Evolutionary conservation across 2,329 filamentous ascomycete species (phyloP).

Genomic region (Zopfia rhizophila): DNA sequence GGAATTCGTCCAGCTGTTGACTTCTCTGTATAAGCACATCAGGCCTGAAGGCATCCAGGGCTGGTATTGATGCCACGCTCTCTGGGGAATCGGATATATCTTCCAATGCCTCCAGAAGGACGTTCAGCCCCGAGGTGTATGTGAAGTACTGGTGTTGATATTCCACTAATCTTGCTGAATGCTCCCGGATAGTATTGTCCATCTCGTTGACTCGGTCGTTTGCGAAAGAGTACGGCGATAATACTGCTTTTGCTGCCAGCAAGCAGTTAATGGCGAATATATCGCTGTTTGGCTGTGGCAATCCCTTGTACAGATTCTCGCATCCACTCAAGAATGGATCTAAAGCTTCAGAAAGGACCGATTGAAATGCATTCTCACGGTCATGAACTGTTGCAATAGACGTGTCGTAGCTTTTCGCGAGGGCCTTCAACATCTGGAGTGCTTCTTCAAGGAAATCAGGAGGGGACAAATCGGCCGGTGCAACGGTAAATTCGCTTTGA

Average conservation of each 20-base stretch:
- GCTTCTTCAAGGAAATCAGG: conserved; percentile 85
- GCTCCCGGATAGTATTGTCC: conserved; percentile 64
- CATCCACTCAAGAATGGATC: conserved; percentile 87
- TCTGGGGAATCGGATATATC: conserved; percentile 54
- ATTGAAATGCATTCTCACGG: conserved; percentile 75
- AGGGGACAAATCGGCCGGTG: conserved; percentile 77
- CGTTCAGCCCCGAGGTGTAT: conserved; percentile 76
- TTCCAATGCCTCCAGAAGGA: conserved; percentile 69
- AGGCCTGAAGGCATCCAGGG: conserved; percentile 68
- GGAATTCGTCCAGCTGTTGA: conserved; percentile 85
- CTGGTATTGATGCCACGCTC: conserved; percentile 66
- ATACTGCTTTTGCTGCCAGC: conserved; percentile 65
- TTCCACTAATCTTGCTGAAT: conserved; percentile 68
- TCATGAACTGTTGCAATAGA: conserved; percentile 70
- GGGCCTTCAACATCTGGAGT: conserved; percentile 77
- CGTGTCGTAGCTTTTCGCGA: conserved; percentile 88
- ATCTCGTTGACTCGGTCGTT: conserved; percentile 66
- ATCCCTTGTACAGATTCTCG: conserved; percentile 71
- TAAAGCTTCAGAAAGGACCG: conserved; percentile 80
- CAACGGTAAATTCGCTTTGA: conserved; percentile 75
- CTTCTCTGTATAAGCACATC: conserved; percentile 72
- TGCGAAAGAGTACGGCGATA: conserved; percentile 73
- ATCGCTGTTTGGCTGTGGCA: conserved; percentile 69
- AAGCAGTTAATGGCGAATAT: conserved; percentile 81
- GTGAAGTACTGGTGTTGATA: conserved; percentile 79